Evolutionary conservation across 495 filamentous ascomycete genomes (phyloP).

Genomic region (Penicillium bovifimosum): DNA sequence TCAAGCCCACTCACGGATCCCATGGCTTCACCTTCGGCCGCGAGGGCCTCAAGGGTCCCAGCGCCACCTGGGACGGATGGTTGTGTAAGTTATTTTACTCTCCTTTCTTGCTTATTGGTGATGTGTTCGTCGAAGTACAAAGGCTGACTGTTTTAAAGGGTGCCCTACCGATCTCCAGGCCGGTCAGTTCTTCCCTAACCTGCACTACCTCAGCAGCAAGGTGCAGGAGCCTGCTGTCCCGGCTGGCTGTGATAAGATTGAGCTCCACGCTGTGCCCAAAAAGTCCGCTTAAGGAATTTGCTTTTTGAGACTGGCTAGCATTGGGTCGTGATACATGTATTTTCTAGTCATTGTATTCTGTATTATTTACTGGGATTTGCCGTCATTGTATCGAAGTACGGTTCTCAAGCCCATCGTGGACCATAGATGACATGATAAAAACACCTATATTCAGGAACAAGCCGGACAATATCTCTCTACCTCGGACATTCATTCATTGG

Average conservation of each 20-base stretch:
- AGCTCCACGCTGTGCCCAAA: conserved; percentile 2
- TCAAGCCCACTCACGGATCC: conserved; percentile 4
- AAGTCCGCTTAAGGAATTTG: not conserved
- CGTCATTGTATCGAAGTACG: not conserved
- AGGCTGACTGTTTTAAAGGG: conserved; percentile 6
- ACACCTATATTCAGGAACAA: too few species aligned
- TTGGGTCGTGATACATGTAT: not conserved
- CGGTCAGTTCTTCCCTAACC: conserved; percentile 4
- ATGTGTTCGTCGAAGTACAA: not conserved
- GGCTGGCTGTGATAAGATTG: conserved; percentile 4
- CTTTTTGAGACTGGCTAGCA: not conserved
- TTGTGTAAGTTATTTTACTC: not conserved
- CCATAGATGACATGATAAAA: too few species aligned
- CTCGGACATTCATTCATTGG: too few species aligned
- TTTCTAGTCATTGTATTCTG: not conserved
- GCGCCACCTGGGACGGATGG: conserved; percentile 1
- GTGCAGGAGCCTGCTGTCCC: not conserved
- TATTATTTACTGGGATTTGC: not conserved
- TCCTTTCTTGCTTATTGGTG: not conserved
- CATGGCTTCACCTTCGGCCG: not conserved
- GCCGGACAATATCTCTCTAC: too few species aligned
- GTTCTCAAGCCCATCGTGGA: too few species aligned
- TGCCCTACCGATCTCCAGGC: conserved; percentile 1
- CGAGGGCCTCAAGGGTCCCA: not conserved
- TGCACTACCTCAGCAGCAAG: conserved; percentile 2